Base-by-base conservation (phyloP, 2,329 filamentous ascomycete species). In the Penicillium psychrosexuale region DNA sequence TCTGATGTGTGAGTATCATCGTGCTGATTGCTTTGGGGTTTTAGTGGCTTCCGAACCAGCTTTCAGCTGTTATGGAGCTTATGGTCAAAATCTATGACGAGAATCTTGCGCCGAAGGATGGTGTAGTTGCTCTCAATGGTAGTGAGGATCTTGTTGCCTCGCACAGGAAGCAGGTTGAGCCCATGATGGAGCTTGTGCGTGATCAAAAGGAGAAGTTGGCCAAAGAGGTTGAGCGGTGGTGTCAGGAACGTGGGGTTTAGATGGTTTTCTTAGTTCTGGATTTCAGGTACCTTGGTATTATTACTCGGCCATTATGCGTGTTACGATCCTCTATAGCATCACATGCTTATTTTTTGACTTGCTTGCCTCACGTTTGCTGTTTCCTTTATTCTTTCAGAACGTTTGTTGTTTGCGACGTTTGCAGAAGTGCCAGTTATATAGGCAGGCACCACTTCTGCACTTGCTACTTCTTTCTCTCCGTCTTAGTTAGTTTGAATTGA, bases 61-160 rank as follows among this genome's bases (percentile, higher is more conserved):
- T 79, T 5, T 75, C 72, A 3, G 76, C 75, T 1, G 77, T 79
- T n/a, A 77, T 78, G 75, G 76, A 78, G 34, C 63, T 78, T 55
- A 78, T 78, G 77, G 62, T 78, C n/a, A 65, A 69, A 2, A 72
- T 77, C 30, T 77, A 78, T 33, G 70, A 75, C n/a, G 67, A 62
- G 1, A 66, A 73, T 31, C 67, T 75, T 42, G 71, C 66, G 2
- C 69, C 72, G 0, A 67, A 66, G 49, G 69, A 74, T 22, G 64
- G 62, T 28, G 53, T 51, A 0, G 42, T 59, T 3, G 42, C 57
- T 3, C 47, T 56, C 6, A 51, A 57, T 15, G 59, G 58, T 3
- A 47, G 58, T 8, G 36, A 59, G 12, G 65, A 63, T 39, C 48
- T 57, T n/a, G 62, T 67, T 51, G 60, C 67, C 5, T 51, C 61